Evolutionary conservation across 2,329 filamentous ascomycete genomes (phyloP), one percentile per base, ranked within the genome.

Genomic region (Fonsecaea pedrosoi): DNA sequence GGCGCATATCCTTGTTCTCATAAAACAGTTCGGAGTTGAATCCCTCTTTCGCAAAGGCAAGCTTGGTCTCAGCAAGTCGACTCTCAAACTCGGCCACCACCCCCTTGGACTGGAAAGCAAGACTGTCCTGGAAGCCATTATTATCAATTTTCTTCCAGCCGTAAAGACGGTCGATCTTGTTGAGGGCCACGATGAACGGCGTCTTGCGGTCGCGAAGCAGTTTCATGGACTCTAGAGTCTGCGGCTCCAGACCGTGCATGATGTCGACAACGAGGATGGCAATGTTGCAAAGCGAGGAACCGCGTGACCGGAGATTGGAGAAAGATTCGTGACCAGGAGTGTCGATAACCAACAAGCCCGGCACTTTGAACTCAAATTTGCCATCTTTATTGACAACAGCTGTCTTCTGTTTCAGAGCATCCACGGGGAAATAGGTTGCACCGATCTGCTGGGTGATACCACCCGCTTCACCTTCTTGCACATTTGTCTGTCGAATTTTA

Each of bases 291-390:
- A 99, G 91, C 13, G 94, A 98, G 48, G 95, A 98, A 82, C 95
- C 95, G 82, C 96, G 89, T 73, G 94, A 97, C 76, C 96, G 91
- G 72, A 99, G 83, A 82, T 99, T 99, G 70, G 94, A 97, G 88
- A 99, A 99, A 76, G 95, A 99, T 88, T 99, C 95, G 93, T 99
- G 95, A 83, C 95, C 95, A 75, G 95, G 96, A 0, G 95, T 99
- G 82, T 99, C 95, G 76, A 99, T 99, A 76, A 99, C 89, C 72
- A 99, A 83, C 63, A 99, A 87, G 86, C 95, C 95, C 54, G 95
- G 96, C 25, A 99, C 92, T 83, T 97, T 99, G 87, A 97, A 96
- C 69, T 97, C 92, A 78, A 99, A 97, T 64, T 86, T 86, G 75
- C 90, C 89, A 76, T 99, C 93, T 75, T 87, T 86, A 84, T 99